Evolutionary conservation across 352 stramenopile genomes (phyloP).

Genomic region (Pythium plurisporium): DNA sequence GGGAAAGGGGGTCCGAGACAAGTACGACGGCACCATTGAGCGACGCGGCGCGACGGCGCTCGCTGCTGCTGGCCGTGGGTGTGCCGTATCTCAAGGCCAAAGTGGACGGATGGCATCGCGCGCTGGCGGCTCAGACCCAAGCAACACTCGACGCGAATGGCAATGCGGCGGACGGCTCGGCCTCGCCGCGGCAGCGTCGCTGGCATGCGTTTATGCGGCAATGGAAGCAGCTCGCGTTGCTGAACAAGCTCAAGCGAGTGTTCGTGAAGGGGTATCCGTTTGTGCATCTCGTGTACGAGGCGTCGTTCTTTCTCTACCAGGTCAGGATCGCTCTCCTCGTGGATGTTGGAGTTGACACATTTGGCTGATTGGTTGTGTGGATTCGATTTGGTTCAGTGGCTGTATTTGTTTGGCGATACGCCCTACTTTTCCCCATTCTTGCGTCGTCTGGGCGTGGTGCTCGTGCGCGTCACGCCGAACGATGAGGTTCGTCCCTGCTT

Average conservation of each 20-base stretch:
- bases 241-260: slow-evolving; percentile 43
- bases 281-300: slow-evolving; percentile 75
- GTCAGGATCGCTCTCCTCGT: slow-evolving; percentile 16
- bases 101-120: slow-evolving; percentile 57
- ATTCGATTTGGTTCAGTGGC: slow-evolving; percentile 37
- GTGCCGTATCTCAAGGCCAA: slow-evolving; percentile 80
- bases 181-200: background rate
- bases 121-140: slow-evolving; percentile 31
- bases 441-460: slow-evolving; percentile 59
- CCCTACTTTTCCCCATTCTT: slow-evolving; percentile 81
- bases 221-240: slow-evolving; percentile 40
- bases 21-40: slow-evolving; percentile 39
- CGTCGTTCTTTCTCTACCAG: slow-evolving; percentile 78
- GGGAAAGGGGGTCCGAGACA: background rate
- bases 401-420: slow-evolving; percentile 84
- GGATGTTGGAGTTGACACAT: background rate
- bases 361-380: background rate
- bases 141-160: background rate
- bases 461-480: slow-evolving; percentile 64
- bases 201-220: slow-evolving; percentile 41
- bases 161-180: background rate
- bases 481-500: slow-evolving; percentile 42
- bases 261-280: slow-evolving; percentile 75
- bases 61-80: slow-evolving; percentile 59
- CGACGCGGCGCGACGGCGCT: slow-evolving; percentile 35